These are phyloP conservation scores for Vanrija pseudolonga DNA, from an alignment of 1,284 basidiomycete species.

Conservation along the genomic window DNA sequence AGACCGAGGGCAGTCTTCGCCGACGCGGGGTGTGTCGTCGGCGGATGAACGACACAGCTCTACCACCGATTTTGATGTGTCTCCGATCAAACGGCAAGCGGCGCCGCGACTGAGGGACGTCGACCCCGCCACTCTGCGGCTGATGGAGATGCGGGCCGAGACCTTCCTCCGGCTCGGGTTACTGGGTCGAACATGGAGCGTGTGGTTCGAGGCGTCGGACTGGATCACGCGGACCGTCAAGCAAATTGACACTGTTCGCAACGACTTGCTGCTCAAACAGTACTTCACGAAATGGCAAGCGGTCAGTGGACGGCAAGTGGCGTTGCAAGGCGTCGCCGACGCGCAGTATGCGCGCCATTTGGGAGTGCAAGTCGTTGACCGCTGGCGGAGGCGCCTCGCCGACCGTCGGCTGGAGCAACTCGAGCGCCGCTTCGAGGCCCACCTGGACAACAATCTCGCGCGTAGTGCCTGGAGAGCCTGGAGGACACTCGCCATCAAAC, in stretches of 20 bases:
- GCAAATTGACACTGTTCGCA: conserved; percentile 39
- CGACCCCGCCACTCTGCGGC: conserved; percentile 1
- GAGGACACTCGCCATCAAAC: conserved; percentile 20
- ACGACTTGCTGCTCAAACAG: conserved; percentile 39
- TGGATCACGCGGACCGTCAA: conserved; percentile 38
- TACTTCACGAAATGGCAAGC: conserved; percentile 34
- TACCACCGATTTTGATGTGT: no score
- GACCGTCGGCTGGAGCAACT: conserved; percentile 15
- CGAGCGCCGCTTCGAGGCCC: conserved; percentile 5
- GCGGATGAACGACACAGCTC: no score
- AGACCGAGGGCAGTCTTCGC: not conserved
- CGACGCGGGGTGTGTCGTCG: no score
- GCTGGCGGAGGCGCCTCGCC: conserved; percentile 23
- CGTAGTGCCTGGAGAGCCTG: conserved; percentile 22
- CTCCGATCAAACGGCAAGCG: no score
- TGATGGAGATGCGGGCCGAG: conserved; percentile 39
- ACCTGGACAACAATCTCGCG: not conserved
- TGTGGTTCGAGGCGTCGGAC: conserved; percentile 36
- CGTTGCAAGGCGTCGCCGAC: conserved; percentile 34
- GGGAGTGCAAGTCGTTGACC: conserved; percentile 15
- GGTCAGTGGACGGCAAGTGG: conserved; percentile 19
- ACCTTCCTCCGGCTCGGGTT: conserved; percentile 38
- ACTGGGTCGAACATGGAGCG: conserved; percentile 42
- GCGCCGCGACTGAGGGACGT: no score
- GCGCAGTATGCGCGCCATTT: conserved; percentile 23